Evolutionary conservation across 768 basidiomycete species (phyloP).

Genomic region (Boletus sensibilis): DNA sequence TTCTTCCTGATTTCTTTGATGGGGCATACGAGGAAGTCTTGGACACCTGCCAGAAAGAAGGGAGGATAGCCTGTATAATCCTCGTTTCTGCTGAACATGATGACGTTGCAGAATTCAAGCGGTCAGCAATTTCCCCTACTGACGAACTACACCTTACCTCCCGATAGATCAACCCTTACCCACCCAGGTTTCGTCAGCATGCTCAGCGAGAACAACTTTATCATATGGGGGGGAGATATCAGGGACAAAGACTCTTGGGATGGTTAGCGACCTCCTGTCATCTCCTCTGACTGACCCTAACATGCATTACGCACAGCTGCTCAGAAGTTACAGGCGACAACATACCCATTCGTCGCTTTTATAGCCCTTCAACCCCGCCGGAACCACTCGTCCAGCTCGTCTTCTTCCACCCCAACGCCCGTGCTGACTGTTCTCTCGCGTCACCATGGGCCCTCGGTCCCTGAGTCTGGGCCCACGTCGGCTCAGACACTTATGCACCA

Average conservation of each 20-base stretch:
- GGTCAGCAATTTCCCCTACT: conserved; percentile 39
- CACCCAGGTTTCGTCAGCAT: conserved; percentile 67
- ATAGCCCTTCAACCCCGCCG: conserved; percentile 80
- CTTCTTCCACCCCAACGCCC: conserved; percentile 40
- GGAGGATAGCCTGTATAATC: conserved; percentile 74
- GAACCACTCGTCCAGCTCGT: conserved; percentile 33
- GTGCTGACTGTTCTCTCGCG: conserved; percentile 81
- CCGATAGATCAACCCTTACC: conserved; percentile 65
- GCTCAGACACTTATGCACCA: conserved; percentile 62
- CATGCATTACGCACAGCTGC: conserved; percentile 38
- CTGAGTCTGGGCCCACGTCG: conserved; percentile 57
- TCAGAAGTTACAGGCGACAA: conserved; percentile 81
- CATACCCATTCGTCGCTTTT: conserved; percentile 92
- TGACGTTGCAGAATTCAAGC: conserved; percentile 83
- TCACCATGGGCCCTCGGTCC: conserved; percentile 65
- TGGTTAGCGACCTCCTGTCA: conserved; percentile 37
- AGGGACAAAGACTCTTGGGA: conserved; percentile 80
- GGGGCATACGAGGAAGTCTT: conserved; percentile 83
- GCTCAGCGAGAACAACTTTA: conserved; percentile 69
- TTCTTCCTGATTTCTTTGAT: conserved; percentile 78
- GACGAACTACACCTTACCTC: neutral
- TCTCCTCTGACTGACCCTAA: neutral
- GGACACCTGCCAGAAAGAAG: conserved; percentile 65
- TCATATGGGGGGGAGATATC: conserved; percentile 94
- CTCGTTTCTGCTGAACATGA: conserved; percentile 91